A percentile compares a stretch with the other conserved stretches of the same genome.
These are phyloP conservation scores for Acer negundo DNA, from an alignment of 345 rosid genomes.

Conservation along the genomic window DNA sequence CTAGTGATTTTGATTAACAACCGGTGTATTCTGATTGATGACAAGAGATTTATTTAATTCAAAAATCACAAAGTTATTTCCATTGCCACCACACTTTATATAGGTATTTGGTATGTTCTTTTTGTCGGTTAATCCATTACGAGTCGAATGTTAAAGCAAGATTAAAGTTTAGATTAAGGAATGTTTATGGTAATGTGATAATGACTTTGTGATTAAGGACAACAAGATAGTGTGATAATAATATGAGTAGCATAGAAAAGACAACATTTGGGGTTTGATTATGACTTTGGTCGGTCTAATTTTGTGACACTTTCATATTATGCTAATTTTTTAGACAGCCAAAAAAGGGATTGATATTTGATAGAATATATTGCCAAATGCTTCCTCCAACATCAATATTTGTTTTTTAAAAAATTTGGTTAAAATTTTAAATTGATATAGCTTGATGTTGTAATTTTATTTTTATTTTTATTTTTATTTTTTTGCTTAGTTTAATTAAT, in stretches of 20 bases:
- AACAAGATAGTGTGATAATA: constrained; percentile 23
- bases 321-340: background rate
- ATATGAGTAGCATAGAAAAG: constrained; percentile 16
- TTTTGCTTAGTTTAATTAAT: background rate
- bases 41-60: too few species aligned
- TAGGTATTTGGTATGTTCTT: background rate
- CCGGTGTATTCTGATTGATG: too few species aligned
- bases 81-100: background rate
- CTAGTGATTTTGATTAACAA: too few species aligned
- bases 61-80: too few species aligned
- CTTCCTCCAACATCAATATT: background rate
- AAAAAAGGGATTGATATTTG: too few species aligned
- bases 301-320: background rate
- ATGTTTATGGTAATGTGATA: constrained; percentile 24
- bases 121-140: background rate
- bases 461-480: too few species aligned
- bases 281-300: constrained; percentile 29
- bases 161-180: constrained; percentile 15
- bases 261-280: constrained; percentile 31
- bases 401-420: background rate
- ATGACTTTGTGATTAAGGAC: constrained; percentile 33
- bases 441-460: background rate
- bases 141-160: constrained; percentile 14
- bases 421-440: background rate
- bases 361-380: background rate